A percentile compares a stretch with the other conserved stretches of the same genome.
phyloP scores from a whole-genome alignment of 2,329 filamentous ascomycete species.

The Colletotrichum musae region DNA sequence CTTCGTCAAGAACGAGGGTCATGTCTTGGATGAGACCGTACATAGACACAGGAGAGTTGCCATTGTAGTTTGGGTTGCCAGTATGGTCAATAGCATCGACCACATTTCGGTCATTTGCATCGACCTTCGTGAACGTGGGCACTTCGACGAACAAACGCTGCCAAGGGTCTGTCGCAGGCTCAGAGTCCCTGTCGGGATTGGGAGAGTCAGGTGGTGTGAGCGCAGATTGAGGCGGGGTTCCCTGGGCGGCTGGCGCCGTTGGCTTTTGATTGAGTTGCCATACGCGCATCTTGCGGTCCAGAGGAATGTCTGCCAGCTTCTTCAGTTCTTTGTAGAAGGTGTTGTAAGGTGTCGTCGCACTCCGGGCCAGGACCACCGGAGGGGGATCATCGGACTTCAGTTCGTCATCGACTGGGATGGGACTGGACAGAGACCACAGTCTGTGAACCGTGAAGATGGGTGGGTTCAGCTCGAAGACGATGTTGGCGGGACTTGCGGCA shows the following conservation, averaged over 20 bases:
- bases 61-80: constrained; percentile 82
- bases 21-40: constrained; percentile 80
- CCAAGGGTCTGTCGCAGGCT: constrained; percentile 51
- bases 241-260: constrained; percentile 51
- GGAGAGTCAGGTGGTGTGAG: constrained; percentile 60
- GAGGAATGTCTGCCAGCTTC: constrained; percentile 74
- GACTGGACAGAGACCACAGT: constrained; percentile 74
- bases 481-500: constrained; percentile 69
- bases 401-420: constrained; percentile 69
- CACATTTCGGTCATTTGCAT: constrained; percentile 35
- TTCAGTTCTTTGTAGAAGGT: constrained; percentile 85
- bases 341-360: constrained; percentile 78
- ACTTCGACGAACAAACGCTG: constrained; percentile 61
- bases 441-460: constrained; percentile 89
- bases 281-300: constrained; percentile 81
- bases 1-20: constrained; percentile 87
- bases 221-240: constrained; percentile 53
- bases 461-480: constrained; percentile 87
- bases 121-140: constrained; percentile 65
- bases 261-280: constrained; percentile 73
- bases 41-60: constrained; percentile 74
- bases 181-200: constrained; percentile 47
- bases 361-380: constrained; percentile 78
- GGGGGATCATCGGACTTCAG: constrained; percentile 73
- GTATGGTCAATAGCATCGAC: constrained; percentile 73